phyloP scores from a whole-genome alignment of 805 yeast genomes.

The Wickerhamomyces bisporus region DNA sequence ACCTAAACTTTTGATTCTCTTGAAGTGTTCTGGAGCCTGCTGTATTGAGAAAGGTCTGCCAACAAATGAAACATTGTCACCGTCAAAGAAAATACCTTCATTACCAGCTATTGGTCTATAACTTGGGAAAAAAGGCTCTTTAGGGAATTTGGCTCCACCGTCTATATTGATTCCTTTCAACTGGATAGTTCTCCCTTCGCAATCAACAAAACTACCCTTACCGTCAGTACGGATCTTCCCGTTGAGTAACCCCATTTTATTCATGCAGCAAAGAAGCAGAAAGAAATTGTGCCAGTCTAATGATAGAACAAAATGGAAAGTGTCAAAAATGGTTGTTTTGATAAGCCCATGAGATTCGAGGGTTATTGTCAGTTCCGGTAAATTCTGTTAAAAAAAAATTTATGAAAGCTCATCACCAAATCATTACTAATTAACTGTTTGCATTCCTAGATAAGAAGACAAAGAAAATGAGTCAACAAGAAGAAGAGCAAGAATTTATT shows the following conservation, averaged over 20 bases:
- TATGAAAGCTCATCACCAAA: constrained; percentile 1
- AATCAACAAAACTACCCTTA: constrained; percentile 54
- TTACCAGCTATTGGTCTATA: constrained; percentile 26
- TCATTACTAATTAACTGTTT: not conserved
- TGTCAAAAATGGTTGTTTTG: not conserved
- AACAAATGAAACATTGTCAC: constrained; percentile 74
- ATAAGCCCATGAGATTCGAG: not conserved
- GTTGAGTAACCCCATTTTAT: constrained; percentile 15
- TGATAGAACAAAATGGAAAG: not conserved
- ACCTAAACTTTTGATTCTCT: constrained; percentile 73
- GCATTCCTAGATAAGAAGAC: too few relatives aligned
- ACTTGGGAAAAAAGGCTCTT: constrained; percentile 41
- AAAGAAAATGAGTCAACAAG: constrained; percentile 3
- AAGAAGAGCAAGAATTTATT: constrained; percentile 28
- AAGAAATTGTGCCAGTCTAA: not conserved
- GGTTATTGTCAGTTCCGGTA: not conserved
- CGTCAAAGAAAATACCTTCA: constrained; percentile 53
- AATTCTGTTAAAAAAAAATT: not conserved
- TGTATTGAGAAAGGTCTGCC: constrained; percentile 75
- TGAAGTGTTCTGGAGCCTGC: constrained; percentile 66
- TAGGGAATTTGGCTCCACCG: constrained; percentile 67
- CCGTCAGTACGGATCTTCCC: constrained; percentile 31
- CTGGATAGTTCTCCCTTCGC: constrained; percentile 51
- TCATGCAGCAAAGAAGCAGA: not conserved
- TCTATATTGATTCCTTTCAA: constrained; percentile 82